A percentile compares a stretch with the other conserved stretches of the same genome.
phyloP scores from a whole-genome alignment of 2,329 filamentous ascomycete genomes.

The Penicillium sp. region DNA sequence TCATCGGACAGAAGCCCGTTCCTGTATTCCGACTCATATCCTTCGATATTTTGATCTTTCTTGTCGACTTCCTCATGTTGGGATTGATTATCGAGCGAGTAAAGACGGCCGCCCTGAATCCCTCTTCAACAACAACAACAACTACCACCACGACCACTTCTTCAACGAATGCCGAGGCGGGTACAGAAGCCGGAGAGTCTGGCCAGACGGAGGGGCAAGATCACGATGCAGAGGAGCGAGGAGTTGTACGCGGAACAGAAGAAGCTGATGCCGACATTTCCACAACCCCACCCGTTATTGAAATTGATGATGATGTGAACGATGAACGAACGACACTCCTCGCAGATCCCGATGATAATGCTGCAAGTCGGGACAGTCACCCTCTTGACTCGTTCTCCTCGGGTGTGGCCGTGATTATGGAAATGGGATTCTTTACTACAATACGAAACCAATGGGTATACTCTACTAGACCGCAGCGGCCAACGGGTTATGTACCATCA shows the following conservation, averaged over 20 bases:
- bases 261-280: slow-evolving; percentile 24
- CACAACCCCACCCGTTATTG: slow-evolving; percentile 15
- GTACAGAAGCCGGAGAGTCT: slow-evolving; percentile 8
- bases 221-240: slow-evolving; percentile 61
- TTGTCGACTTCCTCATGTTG: slow-evolving; percentile 59
- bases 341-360: slow-evolving; percentile 34
- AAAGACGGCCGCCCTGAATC: slow-evolving; percentile 40
- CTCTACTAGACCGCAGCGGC: slow-evolving; percentile 21
- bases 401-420: slow-evolving; percentile 39
- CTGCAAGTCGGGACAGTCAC: slow-evolving; percentile 29
- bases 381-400: slow-evolving; percentile 40
- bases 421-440: slow-evolving; percentile 36
- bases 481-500: slow-evolving; percentile 30
- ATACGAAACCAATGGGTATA: slow-evolving; percentile 43
- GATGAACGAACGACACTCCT: slow-evolving; percentile 34
- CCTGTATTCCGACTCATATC: slow-evolving; percentile 53
- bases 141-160: slow-evolving; percentile 18
- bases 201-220: slow-evolving; percentile 46
- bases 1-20: slow-evolving; percentile 61
- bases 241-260: slow-evolving; percentile 46
- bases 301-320: slow-evolving; percentile 23
- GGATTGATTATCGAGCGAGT: slow-evolving; percentile 55
- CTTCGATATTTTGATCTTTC: slow-evolving; percentile 56
- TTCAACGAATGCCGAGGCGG: slow-evolving; percentile 12
- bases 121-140: slow-evolving; percentile 14